Evolutionary conservation across 169 alveolate genomes (phyloP).

Genomic region (Plasmodium billcollinsi): DNA sequence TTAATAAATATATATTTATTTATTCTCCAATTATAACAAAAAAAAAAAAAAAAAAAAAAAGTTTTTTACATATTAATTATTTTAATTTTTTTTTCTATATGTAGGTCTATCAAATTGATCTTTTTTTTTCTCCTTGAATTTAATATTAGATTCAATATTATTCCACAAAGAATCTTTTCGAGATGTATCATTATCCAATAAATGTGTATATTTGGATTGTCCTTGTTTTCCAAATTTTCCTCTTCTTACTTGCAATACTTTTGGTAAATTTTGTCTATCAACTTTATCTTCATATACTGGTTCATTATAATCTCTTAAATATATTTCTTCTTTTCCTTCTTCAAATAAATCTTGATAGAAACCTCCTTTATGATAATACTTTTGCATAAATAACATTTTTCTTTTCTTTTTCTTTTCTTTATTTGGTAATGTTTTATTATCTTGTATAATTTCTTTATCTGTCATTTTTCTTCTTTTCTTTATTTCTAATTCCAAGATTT

Average conservation of each 20-base stretch:
- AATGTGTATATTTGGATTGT: conserved; percentile 95
- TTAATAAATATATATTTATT: too few relatives aligned
- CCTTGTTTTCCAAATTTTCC: conserved; percentile 94
- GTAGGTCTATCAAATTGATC: conserved; percentile 59
- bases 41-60: background rate
- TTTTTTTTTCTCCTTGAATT: conserved; percentile 5
- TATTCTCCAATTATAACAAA: background rate
- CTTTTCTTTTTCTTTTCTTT: conserved; percentile 40
- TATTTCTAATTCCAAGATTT: conserved; percentile 70
- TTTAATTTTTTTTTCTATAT: conserved; percentile 11
- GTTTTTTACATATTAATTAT: background rate
- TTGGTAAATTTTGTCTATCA: conserved; percentile 87
- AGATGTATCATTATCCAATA: conserved; percentile 96
- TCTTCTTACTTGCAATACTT: conserved; percentile 88
- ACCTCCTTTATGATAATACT: conserved; percentile 91
- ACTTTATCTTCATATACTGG: conserved; percentile 89
- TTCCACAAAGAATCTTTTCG: conserved; percentile 67
- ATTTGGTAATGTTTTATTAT: conserved; percentile 47
- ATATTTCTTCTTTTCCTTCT: conserved; percentile 89
- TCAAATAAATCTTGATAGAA: conserved; percentile 90
- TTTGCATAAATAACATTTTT: conserved; percentile 88
- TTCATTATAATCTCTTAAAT: conserved; percentile 88
- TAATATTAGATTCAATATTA: conserved; percentile 1
- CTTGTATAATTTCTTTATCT: conserved; percentile 50
- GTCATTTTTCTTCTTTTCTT: conserved; percentile 58